These are phyloP conservation scores for Fusarium haematococcum DNA, from an alignment of 2,329 filamentous ascomycete genomes.

Conservation along the genomic window DNA sequence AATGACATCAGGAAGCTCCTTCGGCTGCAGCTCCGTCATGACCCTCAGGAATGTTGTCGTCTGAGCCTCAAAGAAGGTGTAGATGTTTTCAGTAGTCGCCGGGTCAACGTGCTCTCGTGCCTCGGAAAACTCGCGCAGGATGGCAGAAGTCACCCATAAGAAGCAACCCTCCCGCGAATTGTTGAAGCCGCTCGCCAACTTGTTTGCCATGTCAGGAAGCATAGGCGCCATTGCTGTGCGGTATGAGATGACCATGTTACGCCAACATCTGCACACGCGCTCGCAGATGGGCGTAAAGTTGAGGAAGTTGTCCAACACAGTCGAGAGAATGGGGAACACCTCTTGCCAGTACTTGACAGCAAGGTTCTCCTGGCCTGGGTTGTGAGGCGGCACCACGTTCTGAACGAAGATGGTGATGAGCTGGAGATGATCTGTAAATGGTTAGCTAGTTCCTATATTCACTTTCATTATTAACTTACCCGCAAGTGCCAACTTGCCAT, in stretches of 20 bases:
- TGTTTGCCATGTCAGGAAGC: conserved; percentile 86
- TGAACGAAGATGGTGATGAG: conserved; percentile 93
- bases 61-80: conserved; percentile 94
- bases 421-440: conserved; percentile 81
- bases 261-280: conserved; percentile 93
- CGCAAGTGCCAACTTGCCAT: conserved; percentile 86
- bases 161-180: conserved; percentile 93
- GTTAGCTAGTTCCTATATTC: conserved; percentile 29
- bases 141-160: conserved; percentile 97
- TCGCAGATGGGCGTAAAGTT: conserved; percentile 90
- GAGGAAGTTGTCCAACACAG: conserved; percentile 89
- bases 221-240: conserved; percentile 88
- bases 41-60: conserved; percentile 89
- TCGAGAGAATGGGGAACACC: conserved; percentile 87
- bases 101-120: conserved; percentile 87
- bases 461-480: conserved; percentile 61
- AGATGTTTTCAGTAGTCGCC: conserved; percentile 87
- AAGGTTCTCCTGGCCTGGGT: conserved; percentile 80
- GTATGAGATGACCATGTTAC: conserved; percentile 97
- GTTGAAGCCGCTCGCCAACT: conserved; percentile 86
- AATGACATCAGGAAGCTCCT: conserved; percentile 84
- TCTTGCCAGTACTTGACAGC: conserved; percentile 97
- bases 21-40: conserved; percentile 82
- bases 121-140: conserved; percentile 94
- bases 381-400: conserved; percentile 78